Evolutionary conservation across 2,329 filamentous ascomycete species (phyloP), one percentile per base, ranked within the genome.

Genomic region (Pseudogymnoascus sp.): DNA sequence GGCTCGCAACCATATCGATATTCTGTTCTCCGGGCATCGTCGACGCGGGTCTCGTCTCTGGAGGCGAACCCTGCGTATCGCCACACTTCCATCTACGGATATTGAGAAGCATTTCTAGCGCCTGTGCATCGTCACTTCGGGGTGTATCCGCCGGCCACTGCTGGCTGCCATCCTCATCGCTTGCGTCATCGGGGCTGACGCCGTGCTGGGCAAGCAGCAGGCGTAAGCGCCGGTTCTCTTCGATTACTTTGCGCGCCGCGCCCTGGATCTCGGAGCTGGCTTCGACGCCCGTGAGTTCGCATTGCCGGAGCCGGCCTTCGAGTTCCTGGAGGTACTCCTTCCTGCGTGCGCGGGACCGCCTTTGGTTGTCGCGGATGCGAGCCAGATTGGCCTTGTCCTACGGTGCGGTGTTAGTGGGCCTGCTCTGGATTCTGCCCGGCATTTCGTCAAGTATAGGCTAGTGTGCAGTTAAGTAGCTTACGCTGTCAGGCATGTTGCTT

Each of bases 351-450:
- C 89, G 84, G n/a, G 86, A 90, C 65, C 88, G 84, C 62, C 88
- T 81, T 72, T 92, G 89, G 69, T 92, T 92, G 69, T 92, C 87
- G 66, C 88, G 82, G 67, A 91, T 87, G 63, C 88, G 85, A 55
- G 82, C 80, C 35, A 74, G 70, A 60, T 75, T 73, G 40, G 67
- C 66, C 65, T 71, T 72, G 52, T 64, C 48, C 61, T 65, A 61
- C 45, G 48, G 29, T 55, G 48, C 48, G 48, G 48, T 55, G 48
- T 55, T 55, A 55, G 48, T 55, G 48, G 48, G 29, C 48, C 35
- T 55, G 48, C 48, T 55, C 48, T 33, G 48, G 48, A 55, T 55
- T 55, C 29, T 33, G 48, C 48, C 48, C 48, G 48, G 48, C 48
- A 55, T 55, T 33, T 10, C 10, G 29, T 55, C 48, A 55, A 55